These are phyloP conservation scores for Pisolithus orientalis DNA, from an alignment of 768 basidiomycete genomes.

Conservation along the genomic window DNA sequence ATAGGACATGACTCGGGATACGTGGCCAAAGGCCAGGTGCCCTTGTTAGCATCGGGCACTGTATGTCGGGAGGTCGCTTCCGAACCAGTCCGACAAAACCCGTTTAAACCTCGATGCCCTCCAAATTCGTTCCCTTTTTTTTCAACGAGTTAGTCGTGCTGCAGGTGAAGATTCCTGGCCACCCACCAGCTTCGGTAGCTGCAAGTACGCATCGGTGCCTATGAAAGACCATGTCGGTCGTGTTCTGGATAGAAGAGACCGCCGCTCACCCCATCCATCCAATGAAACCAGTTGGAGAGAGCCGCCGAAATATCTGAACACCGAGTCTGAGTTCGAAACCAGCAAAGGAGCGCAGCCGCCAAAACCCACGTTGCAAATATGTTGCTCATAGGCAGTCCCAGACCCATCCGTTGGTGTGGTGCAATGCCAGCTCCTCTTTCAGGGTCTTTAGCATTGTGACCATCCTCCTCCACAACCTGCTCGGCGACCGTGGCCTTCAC, in stretches of 20 bases:
- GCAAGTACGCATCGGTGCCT: slow-evolving; percentile 82
- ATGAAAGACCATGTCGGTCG: slow-evolving; percentile 1
- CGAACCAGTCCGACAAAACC: background rate
- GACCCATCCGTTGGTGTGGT: slow-evolving; percentile 63
- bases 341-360: background rate
- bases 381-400: slow-evolving; percentile 85
- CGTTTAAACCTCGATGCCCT: slow-evolving; percentile 70
- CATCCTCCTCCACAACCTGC: slow-evolving; percentile 35
- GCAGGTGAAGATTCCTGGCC: background rate
- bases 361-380: slow-evolving; percentile 69
- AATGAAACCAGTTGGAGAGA: slow-evolving; percentile 71
- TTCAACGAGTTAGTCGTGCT: background rate
- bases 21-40: too few species aligned
- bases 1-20: too few species aligned
- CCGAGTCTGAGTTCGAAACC: background rate
- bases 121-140: slow-evolving; percentile 72
- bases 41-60: too few species aligned
- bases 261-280: slow-evolving; percentile 72
- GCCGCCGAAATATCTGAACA: slow-evolving; percentile 72
- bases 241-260: background rate
- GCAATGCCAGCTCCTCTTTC: slow-evolving; percentile 42
- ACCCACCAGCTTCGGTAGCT: slow-evolving; percentile 73
- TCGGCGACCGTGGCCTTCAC: slow-evolving; percentile 77
- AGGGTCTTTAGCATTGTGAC: slow-evolving; percentile 26
- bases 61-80: too few species aligned